Conservation (phyloP, 306 rosid genomes). For the Trifolium subterraneum region DNA sequence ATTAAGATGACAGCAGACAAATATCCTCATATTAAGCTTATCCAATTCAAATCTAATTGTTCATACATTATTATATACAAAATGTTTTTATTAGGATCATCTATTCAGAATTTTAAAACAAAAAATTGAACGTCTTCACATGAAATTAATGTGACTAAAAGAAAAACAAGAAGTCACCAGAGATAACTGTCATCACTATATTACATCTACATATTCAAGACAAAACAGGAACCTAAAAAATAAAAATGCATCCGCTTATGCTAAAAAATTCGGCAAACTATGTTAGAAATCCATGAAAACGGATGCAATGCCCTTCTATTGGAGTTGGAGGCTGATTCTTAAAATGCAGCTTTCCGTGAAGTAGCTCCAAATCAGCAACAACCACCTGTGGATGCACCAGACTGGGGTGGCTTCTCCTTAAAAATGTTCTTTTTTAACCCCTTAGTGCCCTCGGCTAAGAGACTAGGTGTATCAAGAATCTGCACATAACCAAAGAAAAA, state of each 20-base stretch:
- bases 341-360: conserved; percentile 33
- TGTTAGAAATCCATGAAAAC: conserved; percentile 35
- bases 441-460: conserved; percentile 83
- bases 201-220: conserved; percentile 44
- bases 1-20: conserved; percentile 7
- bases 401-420: conserved; percentile 65
- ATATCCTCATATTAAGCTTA: not conserved
- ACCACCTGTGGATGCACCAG: conserved; percentile 64
- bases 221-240: conserved; percentile 30
- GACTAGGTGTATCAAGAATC: conserved; percentile 96
- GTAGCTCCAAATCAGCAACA: conserved; percentile 70
- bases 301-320: conserved; percentile 33
- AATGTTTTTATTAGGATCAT: conserved; percentile 3
- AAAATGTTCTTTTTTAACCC: conserved; percentile 85
- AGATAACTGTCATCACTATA: conserved; percentile 30
- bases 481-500: conserved; percentile 47
- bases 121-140: conserved; percentile 23
- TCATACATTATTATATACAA: conserved; percentile 14
- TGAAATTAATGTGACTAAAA: conserved; percentile 26
- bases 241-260: conserved; percentile 24
- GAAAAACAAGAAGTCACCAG: conserved; percentile 25
- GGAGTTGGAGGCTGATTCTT: conserved; percentile 33
- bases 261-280: conserved; percentile 31
- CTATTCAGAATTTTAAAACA: not conserved
- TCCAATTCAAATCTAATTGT: conserved; percentile 14